These are phyloP conservation scores for Aureobasidium sp. DNA, from an alignment of 2,329 filamentous ascomycete species.

Conservation along the genomic window DNA sequence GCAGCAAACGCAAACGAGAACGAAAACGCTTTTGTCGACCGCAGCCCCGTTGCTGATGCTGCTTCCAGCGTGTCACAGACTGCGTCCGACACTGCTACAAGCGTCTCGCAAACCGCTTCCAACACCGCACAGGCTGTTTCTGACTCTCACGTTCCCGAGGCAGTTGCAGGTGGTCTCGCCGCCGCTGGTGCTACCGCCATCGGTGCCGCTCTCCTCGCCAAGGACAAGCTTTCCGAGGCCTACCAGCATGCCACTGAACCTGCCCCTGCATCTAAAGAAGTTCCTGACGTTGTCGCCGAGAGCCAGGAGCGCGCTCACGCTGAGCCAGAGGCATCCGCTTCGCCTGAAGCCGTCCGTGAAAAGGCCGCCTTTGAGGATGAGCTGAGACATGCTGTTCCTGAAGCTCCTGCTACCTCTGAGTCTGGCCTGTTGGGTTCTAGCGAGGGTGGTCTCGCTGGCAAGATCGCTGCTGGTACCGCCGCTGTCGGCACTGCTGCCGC, in stretches of 20 bases:
- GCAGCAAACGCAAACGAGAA: constrained; percentile 7
- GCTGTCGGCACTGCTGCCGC: constrained; percentile 31
- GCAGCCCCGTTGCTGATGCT: constrained; percentile 17
- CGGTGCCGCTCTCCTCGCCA: constrained; percentile 28
- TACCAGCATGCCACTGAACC: constrained; percentile 18
- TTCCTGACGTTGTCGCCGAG: constrained; percentile 60
- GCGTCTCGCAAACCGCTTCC: not conserved
- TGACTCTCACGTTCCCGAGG: constrained; percentile 35
- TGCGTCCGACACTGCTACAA: not conserved
- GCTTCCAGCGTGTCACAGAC: not conserved
- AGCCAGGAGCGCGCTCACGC: constrained; percentile 61
- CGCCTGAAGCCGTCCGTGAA: constrained; percentile 45
- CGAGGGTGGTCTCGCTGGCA: constrained; percentile 32
- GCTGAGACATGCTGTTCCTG: constrained; percentile 44
- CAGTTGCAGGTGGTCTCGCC: constrained; percentile 34
- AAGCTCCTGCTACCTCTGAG: constrained; percentile 19
- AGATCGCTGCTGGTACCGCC: constrained; percentile 39
- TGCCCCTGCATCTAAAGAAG: constrained; percentile 29
- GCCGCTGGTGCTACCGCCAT: constrained; percentile 31
- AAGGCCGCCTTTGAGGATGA: constrained; percentile 57
- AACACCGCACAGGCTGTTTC: not conserved
- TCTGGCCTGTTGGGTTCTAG: constrained; percentile 30
- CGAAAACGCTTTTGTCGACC: constrained; percentile 21
- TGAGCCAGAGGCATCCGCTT: constrained; percentile 59
- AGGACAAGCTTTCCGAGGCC: constrained; percentile 31